Evolutionary conservation across 140 eudicot species (phyloP).

Genomic region (Ambrosia hybrid): DNA sequence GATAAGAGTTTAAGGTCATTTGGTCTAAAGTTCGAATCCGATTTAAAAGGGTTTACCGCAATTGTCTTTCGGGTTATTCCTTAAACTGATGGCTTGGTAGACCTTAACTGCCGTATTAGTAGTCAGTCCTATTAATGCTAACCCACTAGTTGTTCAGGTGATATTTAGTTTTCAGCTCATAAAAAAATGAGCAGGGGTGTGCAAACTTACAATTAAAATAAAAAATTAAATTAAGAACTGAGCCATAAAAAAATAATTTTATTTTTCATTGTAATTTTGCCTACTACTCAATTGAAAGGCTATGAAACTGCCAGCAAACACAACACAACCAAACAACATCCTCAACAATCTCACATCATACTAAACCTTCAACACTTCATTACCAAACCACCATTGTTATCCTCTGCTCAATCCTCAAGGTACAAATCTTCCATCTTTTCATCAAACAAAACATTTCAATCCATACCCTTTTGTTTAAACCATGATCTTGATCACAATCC

Average conservation of each 20-base stretch:
- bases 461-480: constrained; percentile 16
- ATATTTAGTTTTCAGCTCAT: no score
- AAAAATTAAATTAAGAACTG: no score
- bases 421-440: constrained; percentile 16
- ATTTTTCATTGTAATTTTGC: not conserved
- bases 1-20: no score
- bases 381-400: constrained; percentile 24
- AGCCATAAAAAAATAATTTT: not conserved
- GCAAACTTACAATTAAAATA: no score
- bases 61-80: no score
- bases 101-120: no score
- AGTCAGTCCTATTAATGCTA: no score
- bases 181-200: no score
- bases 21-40: no score
- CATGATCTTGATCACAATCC: constrained; percentile 33
- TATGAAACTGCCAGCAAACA: constrained; percentile 30
- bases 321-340: constrained; percentile 22
- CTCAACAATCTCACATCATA: not conserved
- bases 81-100: no score
- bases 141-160: no score
- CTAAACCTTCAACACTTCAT: not conserved
- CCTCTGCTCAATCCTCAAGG: constrained; percentile 25
- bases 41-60: no score
- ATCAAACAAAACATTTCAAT: not conserved
- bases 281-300: constrained; percentile 32